Evolutionary conservation across 192 early-diverging fungal species (phyloP).

Genomic region (Fimicolochytrium jonesii): DNA sequence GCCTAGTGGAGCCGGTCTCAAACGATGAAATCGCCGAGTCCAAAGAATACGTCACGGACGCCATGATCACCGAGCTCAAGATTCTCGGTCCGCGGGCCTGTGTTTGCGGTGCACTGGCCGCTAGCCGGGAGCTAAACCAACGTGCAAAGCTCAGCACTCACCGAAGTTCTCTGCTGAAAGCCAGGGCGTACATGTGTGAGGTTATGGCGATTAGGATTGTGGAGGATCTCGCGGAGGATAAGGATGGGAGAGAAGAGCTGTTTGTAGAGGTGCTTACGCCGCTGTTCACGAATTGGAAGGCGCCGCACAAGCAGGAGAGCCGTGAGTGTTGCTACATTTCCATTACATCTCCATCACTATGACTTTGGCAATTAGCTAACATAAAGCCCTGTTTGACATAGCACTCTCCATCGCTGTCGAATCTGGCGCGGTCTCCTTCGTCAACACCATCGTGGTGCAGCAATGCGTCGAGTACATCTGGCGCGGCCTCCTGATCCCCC

Average conservation of each 20-base stretch:
- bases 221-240: background rate
- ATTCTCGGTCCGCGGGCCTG: slow-evolving; percentile 6
- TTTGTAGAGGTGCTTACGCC: slow-evolving; percentile 23
- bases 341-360: too few species aligned
- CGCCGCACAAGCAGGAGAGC: background rate
- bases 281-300: background rate
- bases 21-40: background rate
- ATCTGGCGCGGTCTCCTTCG: slow-evolving; percentile 11
- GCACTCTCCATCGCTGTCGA: slow-evolving; percentile 20
- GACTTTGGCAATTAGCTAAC: too few species aligned
- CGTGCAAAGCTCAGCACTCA: slow-evolving; percentile 6
- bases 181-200: slow-evolving; percentile 16
- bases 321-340: slow-evolving; percentile 3
- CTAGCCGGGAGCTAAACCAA: slow-evolving; percentile 5
- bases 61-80: background rate
- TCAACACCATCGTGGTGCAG: slow-evolving; percentile 17
- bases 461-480: slow-evolving; percentile 29
- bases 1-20: background rate
- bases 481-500: slow-evolving; percentile 17
- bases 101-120: slow-evolving; percentile 21
- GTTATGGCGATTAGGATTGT: slow-evolving; percentile 14
- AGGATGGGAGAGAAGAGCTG: slow-evolving; percentile 19
- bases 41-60: background rate
- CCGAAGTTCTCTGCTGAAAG: background rate
- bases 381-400: background rate